phyloP scores from a whole-genome alignment of 495 filamentous ascomycete genomes.

The Rusavskia elegans region DNA sequence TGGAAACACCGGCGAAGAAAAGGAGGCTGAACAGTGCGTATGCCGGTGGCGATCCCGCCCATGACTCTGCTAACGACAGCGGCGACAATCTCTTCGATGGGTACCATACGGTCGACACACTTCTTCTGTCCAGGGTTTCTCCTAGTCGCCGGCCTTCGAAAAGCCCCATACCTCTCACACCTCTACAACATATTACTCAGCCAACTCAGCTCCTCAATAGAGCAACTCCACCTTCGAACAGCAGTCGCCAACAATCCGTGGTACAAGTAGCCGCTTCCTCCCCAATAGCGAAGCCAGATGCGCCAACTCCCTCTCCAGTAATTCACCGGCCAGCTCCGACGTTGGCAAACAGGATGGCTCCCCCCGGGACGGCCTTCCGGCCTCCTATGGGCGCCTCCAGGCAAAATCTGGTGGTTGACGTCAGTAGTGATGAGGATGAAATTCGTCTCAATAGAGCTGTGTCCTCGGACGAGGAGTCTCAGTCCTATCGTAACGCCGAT shows the following conservation, averaged over 20 bases:
- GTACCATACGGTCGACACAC: constrained; percentile 43
- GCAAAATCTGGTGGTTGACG: constrained; percentile 23
- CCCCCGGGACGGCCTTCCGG: constrained; percentile 58
- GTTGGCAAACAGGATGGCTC: constrained; percentile 52
- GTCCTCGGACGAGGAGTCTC: constrained; percentile 41
- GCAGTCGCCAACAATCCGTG: constrained; percentile 24
- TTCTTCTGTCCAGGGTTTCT: constrained; percentile 27
- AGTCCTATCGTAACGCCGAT: constrained; percentile 33
- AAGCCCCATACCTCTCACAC: constrained; percentile 12
- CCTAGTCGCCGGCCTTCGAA: constrained; percentile 7
- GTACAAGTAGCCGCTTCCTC: constrained; percentile 82
- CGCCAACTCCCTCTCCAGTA: constrained; percentile 30
- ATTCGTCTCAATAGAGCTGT: constrained; percentile 30
- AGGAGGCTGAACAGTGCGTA: constrained; percentile 22
- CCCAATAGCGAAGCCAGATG: constrained; percentile 29
- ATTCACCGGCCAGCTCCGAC: constrained; percentile 18
- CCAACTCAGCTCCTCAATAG: constrained; percentile 54
- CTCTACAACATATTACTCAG: constrained; percentile 39
- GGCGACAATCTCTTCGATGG: constrained; percentile 38
- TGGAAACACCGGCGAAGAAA: constrained; percentile 32
- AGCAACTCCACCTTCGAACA: constrained; percentile 15
- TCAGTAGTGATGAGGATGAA: constrained; percentile 33
- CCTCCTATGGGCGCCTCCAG: constrained; percentile 28
- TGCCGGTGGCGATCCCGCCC: constrained; percentile 19
- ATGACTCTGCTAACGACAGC: constrained; percentile 32